Evolutionary conservation across 2,329 filamentous ascomycete species (phyloP), one percentile per base, ranked within the genome.

Genomic region (Beauveria brongniartii): DNA sequence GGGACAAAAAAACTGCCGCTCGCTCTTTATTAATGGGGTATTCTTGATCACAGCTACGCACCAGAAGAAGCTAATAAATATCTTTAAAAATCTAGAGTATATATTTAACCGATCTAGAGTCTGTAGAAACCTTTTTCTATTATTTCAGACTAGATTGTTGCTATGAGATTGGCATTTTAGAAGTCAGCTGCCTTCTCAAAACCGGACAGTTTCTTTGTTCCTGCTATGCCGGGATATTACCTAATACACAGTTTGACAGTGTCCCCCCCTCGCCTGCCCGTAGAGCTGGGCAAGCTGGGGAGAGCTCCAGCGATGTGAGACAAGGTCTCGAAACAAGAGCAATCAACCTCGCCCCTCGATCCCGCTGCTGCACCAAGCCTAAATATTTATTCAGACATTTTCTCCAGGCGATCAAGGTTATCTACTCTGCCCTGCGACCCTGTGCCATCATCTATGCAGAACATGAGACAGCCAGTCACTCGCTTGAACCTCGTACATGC

Each of bases 311-410:
- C 46, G 37, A 59, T 52, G 56, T 59, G 56, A 59, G 56, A 59
- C 56, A 44, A 52, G 34, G 56, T 59, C 56, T 59, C 56, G 56
- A 59, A 59, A 59, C 47, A n/a, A 10, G 56, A 59, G 46, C 47
- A 59, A 46, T 52, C 47, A 26, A 47, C 47, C 56, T 59, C 56
- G 37, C 30, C 34, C 43, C 41, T 46, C 44, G 55, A 58, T 40
- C 34, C 16, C 34, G 37, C 43, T 47, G 54, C 28, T 34, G 10
- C 30, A 37, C 54, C n/a, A 56, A 34, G 24, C 55, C 24, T 28
- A 12, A 46, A 14, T 14, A 34, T 14, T 34, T 34, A 4, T 34
- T 34, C 30, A 34, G 30, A 34, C 30, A 34, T 34, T 12, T 20
- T 18, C 14, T n/a, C 26, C 48, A 48, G 22, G 46, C 22, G 16